Evolutionary conservation across 805 yeast species (phyloP).

Genomic region (Nakazawaea peltata): DNA sequence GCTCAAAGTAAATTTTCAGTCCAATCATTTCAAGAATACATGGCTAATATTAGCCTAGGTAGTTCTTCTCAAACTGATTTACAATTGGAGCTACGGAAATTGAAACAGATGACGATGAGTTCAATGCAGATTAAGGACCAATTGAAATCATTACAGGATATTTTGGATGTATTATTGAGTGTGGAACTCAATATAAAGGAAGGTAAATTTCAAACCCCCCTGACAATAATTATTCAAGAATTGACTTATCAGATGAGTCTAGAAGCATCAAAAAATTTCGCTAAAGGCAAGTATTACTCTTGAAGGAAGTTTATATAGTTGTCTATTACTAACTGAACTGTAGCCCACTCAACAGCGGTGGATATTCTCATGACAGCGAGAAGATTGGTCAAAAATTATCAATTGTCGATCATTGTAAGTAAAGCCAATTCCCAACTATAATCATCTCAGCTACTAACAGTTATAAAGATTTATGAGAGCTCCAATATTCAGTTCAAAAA

Average conservation of each 20-base stretch:
- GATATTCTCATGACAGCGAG: conserved; percentile 12
- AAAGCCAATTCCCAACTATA: not conserved
- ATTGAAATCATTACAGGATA: not conserved
- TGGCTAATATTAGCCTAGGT: conserved; percentile 1
- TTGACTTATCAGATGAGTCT: conserved; percentile 19
- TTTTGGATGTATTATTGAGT: not conserved
- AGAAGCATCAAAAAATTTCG: conserved; percentile 16
- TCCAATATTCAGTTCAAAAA: not conserved
- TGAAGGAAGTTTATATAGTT: not conserved
- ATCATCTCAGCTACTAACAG: not conserved
- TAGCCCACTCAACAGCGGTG: conserved; percentile 5
- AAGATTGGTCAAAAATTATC: conserved; percentile 14
- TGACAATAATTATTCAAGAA: conserved; percentile 19
- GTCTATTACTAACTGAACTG: not conserved
- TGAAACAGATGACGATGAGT: not conserved
- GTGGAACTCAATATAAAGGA: not conserved
- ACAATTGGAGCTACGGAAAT: not conserved
- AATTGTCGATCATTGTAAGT: conserved; percentile 17
- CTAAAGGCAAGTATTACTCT: conserved; percentile 15
- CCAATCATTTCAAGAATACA: conserved; percentile 6
- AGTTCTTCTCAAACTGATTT: not conserved
- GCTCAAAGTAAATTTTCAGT: conserved; percentile 1
- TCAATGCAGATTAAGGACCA: conserved; percentile 2
- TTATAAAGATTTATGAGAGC: not conserved
- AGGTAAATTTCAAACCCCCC: not conserved